Evolutionary conservation across 2,329 filamentous ascomycete genomes (phyloP), one percentile per base, ranked within the genome.

Genomic region (Thermothelomyces thermophilus): DNA sequence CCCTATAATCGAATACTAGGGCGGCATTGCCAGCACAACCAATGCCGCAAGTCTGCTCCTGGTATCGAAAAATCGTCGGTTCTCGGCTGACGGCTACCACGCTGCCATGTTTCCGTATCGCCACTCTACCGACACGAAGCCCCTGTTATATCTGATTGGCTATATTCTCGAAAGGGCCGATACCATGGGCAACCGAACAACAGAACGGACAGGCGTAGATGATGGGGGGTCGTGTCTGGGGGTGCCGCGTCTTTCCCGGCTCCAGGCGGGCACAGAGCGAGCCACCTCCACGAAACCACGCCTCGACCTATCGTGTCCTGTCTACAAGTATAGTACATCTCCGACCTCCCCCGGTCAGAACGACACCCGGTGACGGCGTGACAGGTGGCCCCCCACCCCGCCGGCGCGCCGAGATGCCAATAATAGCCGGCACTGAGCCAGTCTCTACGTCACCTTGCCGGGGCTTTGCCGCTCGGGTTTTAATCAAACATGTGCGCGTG

Each of bases 81-180:
- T 35, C 39, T 42, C 31, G 30, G 26, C 30, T 24, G 14, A 37
- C 19, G 34, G 28, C 16, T 13, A 17, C 5, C 19, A 30, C 6
- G 28, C 19, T 33, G 44, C 19, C 30, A 19, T 26, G 26, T 14
- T 35, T 5, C n/a, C 14, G 31, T 22, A 13, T 33, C 31, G 34
- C 24, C 17, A 40, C 47, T 39, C n/a, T 46, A 4, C 31, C 35
- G 28, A n/a, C 17, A 1, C 16, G 22, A 30, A 30, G n/a, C n/a
- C n/a, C 24, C 19, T 30, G 40, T 5, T 16, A 13, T 39, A 35
- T 41, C 46, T 35, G 41, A 51, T 56, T 48, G 41, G 17, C 43
- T 44, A 53, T 56, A 49, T 55, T 39, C 46, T 47, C 41, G 46
- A 46, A 53, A 58, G 52, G 52, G 46, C 56, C 54, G 52, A 54